Evolutionary conservation across 2,329 filamentous ascomycete species (phyloP), one percentile per base, ranked within the genome.

Genomic region (Cladosporium sp.): DNA sequence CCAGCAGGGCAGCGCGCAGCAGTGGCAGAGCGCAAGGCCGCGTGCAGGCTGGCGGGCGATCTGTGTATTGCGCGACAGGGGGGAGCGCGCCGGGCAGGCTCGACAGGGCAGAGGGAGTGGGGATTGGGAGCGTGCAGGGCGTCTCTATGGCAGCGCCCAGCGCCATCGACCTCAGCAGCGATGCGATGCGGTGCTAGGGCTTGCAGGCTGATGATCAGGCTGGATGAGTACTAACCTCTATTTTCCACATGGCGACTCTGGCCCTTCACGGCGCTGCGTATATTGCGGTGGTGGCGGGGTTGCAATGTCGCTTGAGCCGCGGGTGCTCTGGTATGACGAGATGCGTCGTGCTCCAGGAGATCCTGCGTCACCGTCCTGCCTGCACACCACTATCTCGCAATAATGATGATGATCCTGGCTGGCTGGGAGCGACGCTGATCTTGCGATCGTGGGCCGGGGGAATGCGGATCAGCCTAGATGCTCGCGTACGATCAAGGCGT

Each of bases 381-480:
- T 47, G 43, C 51, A 55, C 52, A 56, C 42, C 54, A 56, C 42
- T 25, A 14, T 55, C 11, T 28, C 20, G 15, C 11, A 40, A 47
- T 47, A 22, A 47, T 47, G 43, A 28, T 43, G 54, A 39, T 56
- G 52, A 55, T 45, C 39, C 30, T n/a, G n/a, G 45, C 42, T 45
- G 47, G 17, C 30, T 34, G 36, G 19, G 39, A 37, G 38, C 37
- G 51, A 43, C 34, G 51, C 40, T 54, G 52, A 55, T 55, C 52
- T 28, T 34, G 11, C 50, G 37, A 19, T 52, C 20, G 50, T 11
- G 20, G 15, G 54, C 54, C 54, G 54, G 54, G 54, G 54, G 22
- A 55, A 45, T 47, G 52, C 52, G 52, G 52, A 45, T 28, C 19
- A 40, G 34, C 34, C 50, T 52, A 37, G 19, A 28, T 12, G 19